These are phyloP conservation scores for Phytophthora tubulina DNA, from an alignment of 352 stramenopile species.

Conservation along the genomic window DNA sequence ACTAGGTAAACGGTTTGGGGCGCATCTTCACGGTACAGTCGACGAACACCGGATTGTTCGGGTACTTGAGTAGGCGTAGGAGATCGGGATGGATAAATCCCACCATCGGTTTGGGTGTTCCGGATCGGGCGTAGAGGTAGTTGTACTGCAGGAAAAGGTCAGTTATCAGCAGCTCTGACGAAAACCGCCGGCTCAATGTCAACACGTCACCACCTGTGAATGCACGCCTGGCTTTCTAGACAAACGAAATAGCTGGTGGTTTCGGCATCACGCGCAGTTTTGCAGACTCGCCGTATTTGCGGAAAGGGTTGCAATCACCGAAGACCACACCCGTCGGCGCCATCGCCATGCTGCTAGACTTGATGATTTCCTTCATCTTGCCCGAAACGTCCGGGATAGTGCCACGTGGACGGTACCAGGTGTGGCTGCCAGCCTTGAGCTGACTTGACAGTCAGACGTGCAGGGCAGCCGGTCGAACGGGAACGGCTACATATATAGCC, in stretches of 20 bases:
- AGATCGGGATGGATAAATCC: constrained; percentile 9
- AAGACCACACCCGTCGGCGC: not conserved
- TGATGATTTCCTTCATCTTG: not conserved
- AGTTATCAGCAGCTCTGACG: not conserved
- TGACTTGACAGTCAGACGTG: constrained; percentile 1
- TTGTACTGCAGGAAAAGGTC: constrained; percentile 2
- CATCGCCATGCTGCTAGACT: not conserved
- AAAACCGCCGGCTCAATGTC: no score
- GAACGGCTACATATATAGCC: constrained; percentile 1
- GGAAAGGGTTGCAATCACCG: not conserved
- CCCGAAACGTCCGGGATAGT: not conserved
- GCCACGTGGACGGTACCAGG: not conserved
- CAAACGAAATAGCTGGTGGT: not conserved
- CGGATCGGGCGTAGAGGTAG: not conserved
- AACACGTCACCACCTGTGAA: not conserved
- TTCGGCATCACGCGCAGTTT: not conserved
- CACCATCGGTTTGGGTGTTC: not conserved
- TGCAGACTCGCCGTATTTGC: not conserved
- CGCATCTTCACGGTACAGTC: constrained; percentile 6
- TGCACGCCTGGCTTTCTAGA: not conserved
- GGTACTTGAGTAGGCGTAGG: constrained; percentile 9
- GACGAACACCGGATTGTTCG: not conserved
- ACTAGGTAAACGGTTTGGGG: not conserved
- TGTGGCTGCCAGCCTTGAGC: not conserved
- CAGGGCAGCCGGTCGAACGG: not conserved